Percentiles rank a stretch among this genome's conserved stretches.
phyloP scores from a whole-genome alignment of 1,139 yeast genomes.

The Lodderomyces margitis region DNA sequence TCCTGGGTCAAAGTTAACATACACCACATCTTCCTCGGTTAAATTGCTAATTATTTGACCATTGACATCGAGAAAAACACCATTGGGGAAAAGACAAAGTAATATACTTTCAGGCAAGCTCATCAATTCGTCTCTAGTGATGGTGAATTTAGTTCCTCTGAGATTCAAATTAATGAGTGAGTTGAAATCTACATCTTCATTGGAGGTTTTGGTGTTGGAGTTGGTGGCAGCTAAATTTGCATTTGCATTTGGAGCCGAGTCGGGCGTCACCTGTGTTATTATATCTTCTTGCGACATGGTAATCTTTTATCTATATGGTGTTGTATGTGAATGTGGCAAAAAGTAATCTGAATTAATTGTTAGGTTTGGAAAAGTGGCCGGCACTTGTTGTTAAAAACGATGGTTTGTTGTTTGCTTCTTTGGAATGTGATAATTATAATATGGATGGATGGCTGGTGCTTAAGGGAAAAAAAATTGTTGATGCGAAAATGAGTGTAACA shows the following conservation, averaged over 20 bases:
- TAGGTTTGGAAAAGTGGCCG: slow-evolving; percentile 7
- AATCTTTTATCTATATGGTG: not conserved
- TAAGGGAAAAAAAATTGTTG: no score
- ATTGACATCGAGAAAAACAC: slow-evolving; percentile 72
- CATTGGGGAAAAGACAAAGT: slow-evolving; percentile 84
- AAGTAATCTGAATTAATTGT: not conserved
- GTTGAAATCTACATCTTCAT: slow-evolving; percentile 49
- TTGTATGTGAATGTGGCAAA: not conserved
- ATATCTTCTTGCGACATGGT: slow-evolving; percentile 28
- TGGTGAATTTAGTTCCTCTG: slow-evolving; percentile 61
- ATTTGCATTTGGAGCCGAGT: slow-evolving; percentile 19
- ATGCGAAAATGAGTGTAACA: no score
- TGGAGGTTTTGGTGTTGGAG: slow-evolving; percentile 10
- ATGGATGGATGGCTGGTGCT: no score
- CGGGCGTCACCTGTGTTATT: slow-evolving; percentile 66
- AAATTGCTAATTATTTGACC: slow-evolving; percentile 76
- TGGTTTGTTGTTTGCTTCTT: no score
- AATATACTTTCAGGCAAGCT: slow-evolving; percentile 87
- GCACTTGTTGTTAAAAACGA: slow-evolving; percentile 8
- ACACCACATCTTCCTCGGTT: slow-evolving; percentile 74
- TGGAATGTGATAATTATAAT: no score
- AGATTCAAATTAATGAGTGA: slow-evolving; percentile 65
- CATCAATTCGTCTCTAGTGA: slow-evolving; percentile 86
- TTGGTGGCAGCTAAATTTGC: slow-evolving; percentile 13
- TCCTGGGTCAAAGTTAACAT: slow-evolving; percentile 80